These are phyloP conservation scores for Annulohypoxylon bovei DNA, from an alignment of 495 filamentous ascomycete species.

Conservation along the genomic window DNA sequence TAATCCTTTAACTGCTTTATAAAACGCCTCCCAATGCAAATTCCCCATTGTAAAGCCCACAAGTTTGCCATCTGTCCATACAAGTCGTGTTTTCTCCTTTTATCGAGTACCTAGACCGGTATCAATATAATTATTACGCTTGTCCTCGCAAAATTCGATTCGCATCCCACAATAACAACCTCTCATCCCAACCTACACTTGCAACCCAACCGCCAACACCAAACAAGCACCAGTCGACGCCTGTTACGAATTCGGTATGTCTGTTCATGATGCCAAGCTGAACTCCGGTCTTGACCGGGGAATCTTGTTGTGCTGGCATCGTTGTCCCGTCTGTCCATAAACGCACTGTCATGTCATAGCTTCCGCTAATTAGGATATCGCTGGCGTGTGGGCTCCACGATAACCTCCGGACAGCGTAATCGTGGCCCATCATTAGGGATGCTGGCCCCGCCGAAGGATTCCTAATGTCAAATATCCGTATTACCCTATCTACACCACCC, in stretches of 20 bases:
- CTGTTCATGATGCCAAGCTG: conserved; percentile 88
- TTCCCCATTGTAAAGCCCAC: conserved; percentile 4
- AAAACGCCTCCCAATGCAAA: conserved; percentile 46
- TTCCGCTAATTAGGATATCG: conserved; percentile 84
- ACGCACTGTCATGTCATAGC: conserved; percentile 97
- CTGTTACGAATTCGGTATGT: conserved; percentile 97
- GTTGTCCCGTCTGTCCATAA: conserved; percentile 85
- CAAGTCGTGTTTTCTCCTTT: background rate
- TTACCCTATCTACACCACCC: conserved; percentile 85
- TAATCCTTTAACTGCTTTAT: conserved; percentile 3
- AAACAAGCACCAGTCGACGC: conserved; percentile 97
- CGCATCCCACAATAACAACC: conserved; percentile 91
- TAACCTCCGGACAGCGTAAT: conserved; percentile 86
- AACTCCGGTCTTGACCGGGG: conserved; percentile 60
- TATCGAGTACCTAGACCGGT: background rate
- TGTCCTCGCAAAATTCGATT: conserved; percentile 52
- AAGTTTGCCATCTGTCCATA: background rate
- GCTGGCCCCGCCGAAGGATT: conserved; percentile 75
- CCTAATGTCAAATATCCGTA: conserved; percentile 90
- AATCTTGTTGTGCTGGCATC: conserved; percentile 50
- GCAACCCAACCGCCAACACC: conserved; percentile 96
- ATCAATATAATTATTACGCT: background rate
- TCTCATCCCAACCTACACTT: conserved; percentile 92
- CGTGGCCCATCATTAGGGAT: conserved; percentile 79
- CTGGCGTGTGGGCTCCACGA: conserved; percentile 92